Evolutionary conservation across 1,139 yeast genomes (phyloP).

Genomic region (Hemisphaericaspora lyxosophila): DNA sequence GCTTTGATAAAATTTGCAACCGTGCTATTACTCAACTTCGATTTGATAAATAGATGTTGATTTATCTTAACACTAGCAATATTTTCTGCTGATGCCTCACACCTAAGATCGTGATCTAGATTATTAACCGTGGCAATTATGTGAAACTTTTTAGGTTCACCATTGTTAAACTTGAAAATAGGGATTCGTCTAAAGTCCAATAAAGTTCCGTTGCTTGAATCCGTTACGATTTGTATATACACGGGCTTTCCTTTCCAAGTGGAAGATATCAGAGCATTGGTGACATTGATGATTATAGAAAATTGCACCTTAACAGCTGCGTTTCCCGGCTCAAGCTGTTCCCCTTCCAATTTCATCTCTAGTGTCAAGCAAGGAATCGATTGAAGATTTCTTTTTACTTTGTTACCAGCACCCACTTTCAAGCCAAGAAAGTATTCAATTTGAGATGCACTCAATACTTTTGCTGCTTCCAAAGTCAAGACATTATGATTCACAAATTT

Average conservation of each 20-base stretch:
- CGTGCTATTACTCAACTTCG: constrained; percentile 4
- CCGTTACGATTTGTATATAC: constrained; percentile 12
- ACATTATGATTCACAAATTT: constrained; percentile 36
- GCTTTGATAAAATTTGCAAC: constrained; percentile 4
- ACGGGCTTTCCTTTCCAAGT: constrained; percentile 31
- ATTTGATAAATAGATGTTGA: background rate
- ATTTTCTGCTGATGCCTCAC: constrained; percentile 33
- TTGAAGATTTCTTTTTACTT: constrained; percentile 24
- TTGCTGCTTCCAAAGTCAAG: constrained; percentile 25
- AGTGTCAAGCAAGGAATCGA: constrained; percentile 27
- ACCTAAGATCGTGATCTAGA: constrained; percentile 19
- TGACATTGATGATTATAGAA: constrained; percentile 21
- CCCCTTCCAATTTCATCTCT: constrained; percentile 8
- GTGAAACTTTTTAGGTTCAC: constrained; percentile 21
- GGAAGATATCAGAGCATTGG: constrained; percentile 14
- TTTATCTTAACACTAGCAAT: constrained; percentile 30
- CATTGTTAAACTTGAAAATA: constrained; percentile 23
- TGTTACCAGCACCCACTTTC: constrained; percentile 37
- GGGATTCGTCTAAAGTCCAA: constrained; percentile 40
- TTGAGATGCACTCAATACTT: constrained; percentile 24
- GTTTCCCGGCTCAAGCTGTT: constrained; percentile 7
- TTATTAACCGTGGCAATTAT: constrained; percentile 18
- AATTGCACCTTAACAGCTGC: constrained; percentile 14
- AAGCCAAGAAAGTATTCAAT: constrained; percentile 40
- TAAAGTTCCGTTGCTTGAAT: constrained; percentile 23